These are phyloP conservation scores for Nothophoma quercina DNA, from an alignment of 2,329 filamentous ascomycete species.

Conservation along the genomic window DNA sequence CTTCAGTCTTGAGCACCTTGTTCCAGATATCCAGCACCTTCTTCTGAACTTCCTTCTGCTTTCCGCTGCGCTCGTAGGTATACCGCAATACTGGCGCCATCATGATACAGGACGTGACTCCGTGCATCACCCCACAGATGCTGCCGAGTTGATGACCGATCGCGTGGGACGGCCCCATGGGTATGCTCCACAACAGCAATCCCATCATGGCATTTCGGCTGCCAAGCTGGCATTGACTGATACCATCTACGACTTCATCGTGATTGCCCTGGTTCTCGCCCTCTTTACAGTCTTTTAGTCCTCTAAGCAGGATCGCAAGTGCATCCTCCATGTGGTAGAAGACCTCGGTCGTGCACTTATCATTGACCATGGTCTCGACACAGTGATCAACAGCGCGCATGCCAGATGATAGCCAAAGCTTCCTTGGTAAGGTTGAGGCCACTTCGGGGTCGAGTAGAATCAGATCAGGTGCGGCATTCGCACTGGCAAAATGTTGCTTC, in stretches of 20 bases:
- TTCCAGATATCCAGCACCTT: conserved; percentile 32
- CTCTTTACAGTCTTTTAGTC: conserved; percentile 28
- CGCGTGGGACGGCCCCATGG: conserved; percentile 32
- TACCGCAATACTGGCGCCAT: conserved; percentile 30
- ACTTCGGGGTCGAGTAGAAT: conserved; percentile 35
- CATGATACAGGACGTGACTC: conserved; percentile 33
- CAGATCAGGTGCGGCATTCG: conserved; percentile 26
- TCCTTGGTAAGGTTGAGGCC: conserved; percentile 31
- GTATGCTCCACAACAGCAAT: conserved; percentile 23
- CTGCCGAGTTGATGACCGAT: conserved; percentile 35
- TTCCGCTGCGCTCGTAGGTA: conserved; percentile 17
- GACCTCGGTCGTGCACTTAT: conserved; percentile 20
- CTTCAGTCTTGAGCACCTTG: conserved; percentile 22
- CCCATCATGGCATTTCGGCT: conserved; percentile 32
- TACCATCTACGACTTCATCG: conserved; percentile 25
- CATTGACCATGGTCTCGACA: conserved; percentile 35
- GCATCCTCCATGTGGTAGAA: conserved; percentile 31
- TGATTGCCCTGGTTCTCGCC: conserved; percentile 21
- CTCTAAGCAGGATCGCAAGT: conserved; percentile 27
- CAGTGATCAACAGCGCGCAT: conserved; percentile 42
- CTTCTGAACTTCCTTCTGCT: conserved; percentile 19
- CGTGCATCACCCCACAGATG: conserved; percentile 30
- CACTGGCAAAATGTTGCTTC: conserved; percentile 36
- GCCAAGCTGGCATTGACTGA: conserved; percentile 32
- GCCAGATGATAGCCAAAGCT: conserved; percentile 37